Conservation (phyloP, 75 land plant genomes). For the Chamaecyparis obtusa region DNA sequence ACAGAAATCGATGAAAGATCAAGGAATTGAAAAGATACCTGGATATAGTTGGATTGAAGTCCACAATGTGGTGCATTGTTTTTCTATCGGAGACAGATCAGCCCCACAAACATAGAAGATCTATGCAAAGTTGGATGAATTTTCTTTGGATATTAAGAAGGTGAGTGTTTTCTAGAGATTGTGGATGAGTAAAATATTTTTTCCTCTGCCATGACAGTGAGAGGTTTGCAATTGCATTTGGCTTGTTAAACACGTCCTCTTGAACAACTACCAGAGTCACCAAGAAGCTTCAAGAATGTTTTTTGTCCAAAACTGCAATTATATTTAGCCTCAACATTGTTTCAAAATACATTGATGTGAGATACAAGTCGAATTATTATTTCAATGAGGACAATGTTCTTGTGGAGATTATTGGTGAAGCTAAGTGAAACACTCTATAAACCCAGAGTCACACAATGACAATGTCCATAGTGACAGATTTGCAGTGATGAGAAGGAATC, state of each 20-base stretch:
- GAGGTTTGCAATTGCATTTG: slow-evolving; percentile 27
- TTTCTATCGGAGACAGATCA: background rate
- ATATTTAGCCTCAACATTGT: slow-evolving; percentile 13
- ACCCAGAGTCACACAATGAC: background rate
- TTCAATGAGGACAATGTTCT: slow-evolving; percentile 25
- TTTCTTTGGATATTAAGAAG: background rate
- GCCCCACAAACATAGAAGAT: background rate
- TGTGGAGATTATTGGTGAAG: slow-evolving; percentile 18
- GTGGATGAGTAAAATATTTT: background rate
- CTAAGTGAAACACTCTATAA: background rate
- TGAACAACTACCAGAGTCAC: slow-evolving; percentile 14
- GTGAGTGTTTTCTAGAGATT: background rate
- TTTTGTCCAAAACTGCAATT: slow-evolving; percentile 16
- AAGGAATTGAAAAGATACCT: slow-evolving; percentile 1
- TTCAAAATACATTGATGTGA: slow-evolving; percentile 12
- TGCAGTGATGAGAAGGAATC: background rate
- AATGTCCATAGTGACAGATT: background rate
- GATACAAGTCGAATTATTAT: slow-evolving; percentile 19
- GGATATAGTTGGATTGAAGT: slow-evolving; percentile 3
- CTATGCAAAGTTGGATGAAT: background rate
- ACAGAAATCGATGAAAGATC: background rate
- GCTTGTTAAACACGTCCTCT: slow-evolving; percentile 21
- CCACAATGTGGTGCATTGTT: background rate
- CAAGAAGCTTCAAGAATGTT: slow-evolving; percentile 8
- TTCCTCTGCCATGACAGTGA: background rate